Conservation (phyloP, 2,329 filamentous ascomycete genomes). For the Alternaria arbusti region DNA sequence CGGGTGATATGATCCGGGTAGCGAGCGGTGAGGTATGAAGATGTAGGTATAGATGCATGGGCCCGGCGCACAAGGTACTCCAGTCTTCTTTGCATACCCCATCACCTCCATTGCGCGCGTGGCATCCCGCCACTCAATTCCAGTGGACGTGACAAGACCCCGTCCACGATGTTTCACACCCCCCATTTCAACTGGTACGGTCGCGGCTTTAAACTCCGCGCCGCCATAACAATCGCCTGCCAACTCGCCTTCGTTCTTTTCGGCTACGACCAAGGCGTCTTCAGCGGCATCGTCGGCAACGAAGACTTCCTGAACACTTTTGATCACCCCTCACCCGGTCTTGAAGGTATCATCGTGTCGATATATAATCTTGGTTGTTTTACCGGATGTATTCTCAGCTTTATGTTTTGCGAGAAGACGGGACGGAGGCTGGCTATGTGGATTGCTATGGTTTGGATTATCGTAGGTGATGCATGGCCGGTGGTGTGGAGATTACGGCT, state of each 20-base stretch:
- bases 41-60: background rate
- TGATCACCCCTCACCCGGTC: conserved; percentile 44
- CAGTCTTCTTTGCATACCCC: no score
- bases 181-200: conserved; percentile 37
- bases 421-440: conserved; percentile 49
- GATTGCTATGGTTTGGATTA: conserved; percentile 53
- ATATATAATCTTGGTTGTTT: conserved; percentile 52
- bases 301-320: conserved; percentile 50
- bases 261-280: conserved; percentile 49
- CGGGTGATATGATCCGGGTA: background rate
- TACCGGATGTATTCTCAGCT: conserved; percentile 47
- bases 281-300: conserved; percentile 52
- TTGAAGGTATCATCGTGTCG: conserved; percentile 53
- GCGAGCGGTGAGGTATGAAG: no score
- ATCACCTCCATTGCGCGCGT: no score
- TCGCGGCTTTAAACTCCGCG: conserved; percentile 33
- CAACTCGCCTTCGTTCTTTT: conserved; percentile 42
- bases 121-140: no score
- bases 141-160: background rate
- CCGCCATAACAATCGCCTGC: conserved; percentile 39
- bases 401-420: conserved; percentile 47
- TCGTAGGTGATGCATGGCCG: conserved; percentile 15
- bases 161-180: conserved; percentile 26
- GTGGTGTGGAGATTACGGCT: background rate
- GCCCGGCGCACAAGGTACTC: background rate